Conservation (phyloP, 306 rosid species). For the Fagus crenata region DNA sequence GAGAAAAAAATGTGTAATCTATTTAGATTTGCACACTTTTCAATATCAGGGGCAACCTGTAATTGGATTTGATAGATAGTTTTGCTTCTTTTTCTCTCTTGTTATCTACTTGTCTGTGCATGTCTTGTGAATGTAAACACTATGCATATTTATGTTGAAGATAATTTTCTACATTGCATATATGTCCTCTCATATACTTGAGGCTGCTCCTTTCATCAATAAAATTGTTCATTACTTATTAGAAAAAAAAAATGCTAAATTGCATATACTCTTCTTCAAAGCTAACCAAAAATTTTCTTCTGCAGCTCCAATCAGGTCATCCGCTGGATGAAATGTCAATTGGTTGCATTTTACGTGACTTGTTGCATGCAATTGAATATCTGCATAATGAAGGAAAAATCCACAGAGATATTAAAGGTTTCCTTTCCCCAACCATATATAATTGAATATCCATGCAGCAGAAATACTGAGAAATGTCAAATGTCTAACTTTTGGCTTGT, state of each 20-base stretch:
- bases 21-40: not conserved
- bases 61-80: slow-evolving; percentile 12
- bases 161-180: not conserved
- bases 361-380: slow-evolving; percentile 94
- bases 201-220: not conserved
- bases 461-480: not conserved
- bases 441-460: not conserved
- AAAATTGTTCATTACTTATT: not conserved
- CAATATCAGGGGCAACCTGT: not conserved
- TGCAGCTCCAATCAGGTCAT: slow-evolving; percentile 92
- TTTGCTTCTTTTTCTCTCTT: slow-evolving; percentile 14
- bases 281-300: slow-evolving; percentile 32
- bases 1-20: slow-evolving; percentile 5
- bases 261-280: slow-evolving; percentile 14
- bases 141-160: slow-evolving; percentile 5
- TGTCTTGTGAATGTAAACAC: not conserved
- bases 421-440: not conserved
- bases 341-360: slow-evolving; percentile 88
- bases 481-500: not conserved
- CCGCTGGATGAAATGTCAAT: slow-evolving; percentile 96
- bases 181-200: not conserved
- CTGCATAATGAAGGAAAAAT: slow-evolving; percentile 93
- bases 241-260: not conserved
- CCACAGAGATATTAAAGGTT: slow-evolving; percentile 97
- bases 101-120: not conserved